phyloP scores from a whole-genome alignment of 164 flowering plant species.

The Macadamia integrifolia region DNA sequence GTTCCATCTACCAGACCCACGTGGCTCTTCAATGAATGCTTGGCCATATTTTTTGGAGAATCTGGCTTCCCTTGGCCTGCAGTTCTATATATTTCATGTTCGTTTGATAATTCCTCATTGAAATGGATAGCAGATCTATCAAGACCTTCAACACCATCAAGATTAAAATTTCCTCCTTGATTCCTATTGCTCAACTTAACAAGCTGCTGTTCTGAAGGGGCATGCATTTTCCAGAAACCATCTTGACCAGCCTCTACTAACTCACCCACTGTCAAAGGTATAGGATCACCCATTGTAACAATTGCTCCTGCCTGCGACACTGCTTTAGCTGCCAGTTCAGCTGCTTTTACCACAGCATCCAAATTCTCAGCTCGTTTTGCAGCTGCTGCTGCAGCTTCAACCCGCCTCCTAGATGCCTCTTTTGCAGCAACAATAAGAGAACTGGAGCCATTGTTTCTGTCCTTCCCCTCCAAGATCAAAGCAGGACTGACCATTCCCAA shows the following conservation, averaged over 20 bases:
- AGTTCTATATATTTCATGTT: constrained; percentile 15
- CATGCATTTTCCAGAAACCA: constrained; percentile 52
- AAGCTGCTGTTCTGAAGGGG: constrained; percentile 22
- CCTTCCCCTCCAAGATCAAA: constrained; percentile 52
- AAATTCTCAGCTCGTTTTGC: constrained; percentile 82
- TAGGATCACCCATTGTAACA: constrained; percentile 80
- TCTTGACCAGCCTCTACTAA: constrained; percentile 66
- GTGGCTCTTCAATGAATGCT: constrained; percentile 18
- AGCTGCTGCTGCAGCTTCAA: constrained; percentile 91
- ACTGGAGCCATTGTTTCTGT: constrained; percentile 30
- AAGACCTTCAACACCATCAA: constrained; percentile 15
- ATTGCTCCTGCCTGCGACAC: constrained; percentile 86
- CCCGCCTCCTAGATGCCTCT: constrained; percentile 70
- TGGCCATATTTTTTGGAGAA: constrained; percentile 21
- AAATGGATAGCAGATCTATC: constrained; percentile 8
- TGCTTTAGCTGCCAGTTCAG: constrained; percentile 93
- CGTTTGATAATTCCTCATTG: constrained; percentile 20
- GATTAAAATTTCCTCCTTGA: constrained; percentile 12
- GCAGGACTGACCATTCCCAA: constrained; percentile 50
- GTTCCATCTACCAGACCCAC: constrained; percentile 23
- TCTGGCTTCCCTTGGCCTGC: constrained; percentile 13
- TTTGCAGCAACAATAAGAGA: constrained; percentile 66
- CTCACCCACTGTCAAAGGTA: constrained; percentile 45
- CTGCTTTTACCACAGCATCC: constrained; percentile 89
- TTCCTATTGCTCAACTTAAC: constrained; percentile 15